A percentile compares a stretch with the other conserved stretches of the same genome.
Conservation (phyloP, 1,139 yeast genomes). For the Saccharomyces hybrid region DNA sequence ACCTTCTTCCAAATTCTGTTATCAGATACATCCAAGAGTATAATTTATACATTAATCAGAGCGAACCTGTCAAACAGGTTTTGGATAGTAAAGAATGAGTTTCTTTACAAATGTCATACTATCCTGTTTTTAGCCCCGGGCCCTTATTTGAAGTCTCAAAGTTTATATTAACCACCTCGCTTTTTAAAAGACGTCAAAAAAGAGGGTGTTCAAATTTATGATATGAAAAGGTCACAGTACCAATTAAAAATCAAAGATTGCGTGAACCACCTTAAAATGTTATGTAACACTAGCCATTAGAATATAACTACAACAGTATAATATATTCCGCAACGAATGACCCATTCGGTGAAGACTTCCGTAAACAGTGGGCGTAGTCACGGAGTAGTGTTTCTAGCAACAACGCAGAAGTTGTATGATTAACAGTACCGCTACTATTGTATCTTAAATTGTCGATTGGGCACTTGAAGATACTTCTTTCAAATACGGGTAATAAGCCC, state of each 20-base stretch:
- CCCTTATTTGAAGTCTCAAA: not conserved
- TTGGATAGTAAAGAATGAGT: conserved; percentile 41
- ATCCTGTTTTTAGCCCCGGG: too few relatives aligned
- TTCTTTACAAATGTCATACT: not conserved
- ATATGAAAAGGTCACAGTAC: not conserved
- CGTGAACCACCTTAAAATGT: not conserved
- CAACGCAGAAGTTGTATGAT: too few relatives aligned
- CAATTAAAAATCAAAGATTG: not conserved
- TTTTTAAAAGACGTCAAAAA: not conserved
- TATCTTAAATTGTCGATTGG: too few relatives aligned
- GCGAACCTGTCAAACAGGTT: conserved; percentile 91
- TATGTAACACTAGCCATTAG: not conserved
- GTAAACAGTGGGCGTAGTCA: not conserved
- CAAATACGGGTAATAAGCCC: too few relatives aligned
- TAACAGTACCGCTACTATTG: too few relatives aligned
- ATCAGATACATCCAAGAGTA: conserved; percentile 91
- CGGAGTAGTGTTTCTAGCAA: too few relatives aligned
- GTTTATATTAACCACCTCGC: not conserved
- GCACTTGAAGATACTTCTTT: too few relatives aligned
- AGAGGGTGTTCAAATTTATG: not conserved
- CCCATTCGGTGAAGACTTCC: not conserved
- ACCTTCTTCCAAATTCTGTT: conserved; percentile 85
- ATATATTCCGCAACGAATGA: not conserved
- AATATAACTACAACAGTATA: not conserved
- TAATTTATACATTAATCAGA: conserved; percentile 70